Evolutionary conservation across 225 moss, liverwort and hornwort genomes (phyloP).

Genomic region (Physcomitrium patens): DNA sequence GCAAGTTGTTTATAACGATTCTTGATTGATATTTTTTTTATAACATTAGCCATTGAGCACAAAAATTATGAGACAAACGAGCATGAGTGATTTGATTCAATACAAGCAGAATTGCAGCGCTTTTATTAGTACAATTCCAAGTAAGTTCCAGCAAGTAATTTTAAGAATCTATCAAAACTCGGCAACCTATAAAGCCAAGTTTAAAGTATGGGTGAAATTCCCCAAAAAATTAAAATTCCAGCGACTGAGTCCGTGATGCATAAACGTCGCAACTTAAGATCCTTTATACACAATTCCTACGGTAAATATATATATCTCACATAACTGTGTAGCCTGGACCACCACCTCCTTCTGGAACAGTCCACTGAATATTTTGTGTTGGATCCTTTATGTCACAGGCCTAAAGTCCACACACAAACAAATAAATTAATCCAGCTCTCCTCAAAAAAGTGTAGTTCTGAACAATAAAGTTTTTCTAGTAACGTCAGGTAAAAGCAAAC

Average conservation of each 20-base stretch:
- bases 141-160: background rate
- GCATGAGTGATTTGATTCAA: background rate
- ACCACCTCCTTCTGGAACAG: constrained; percentile 88
- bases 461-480: background rate
- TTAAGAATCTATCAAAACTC: no score
- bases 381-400: constrained; percentile 94
- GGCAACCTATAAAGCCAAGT: no score
- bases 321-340: constrained; percentile 79
- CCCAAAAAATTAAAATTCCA: no score
- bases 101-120: background rate
- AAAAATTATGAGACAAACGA: background rate
- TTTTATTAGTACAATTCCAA: background rate
- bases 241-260: background rate
- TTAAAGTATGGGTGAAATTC: background rate
- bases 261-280: background rate
- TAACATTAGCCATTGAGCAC: no score
- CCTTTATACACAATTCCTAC: background rate
- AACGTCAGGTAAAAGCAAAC: background rate
- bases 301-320: constrained; percentile 36
- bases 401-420: constrained; percentile 36
- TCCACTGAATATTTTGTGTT: constrained; percentile 84
- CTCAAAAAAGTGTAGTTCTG: background rate
- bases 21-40: no score
- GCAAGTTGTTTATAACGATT: no score
- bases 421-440: background rate